Evolutionary conservation across 169 alveolate species (phyloP), one percentile per base, ranked within the genome.

Genomic region (Plasmodium gonderi): DNA sequence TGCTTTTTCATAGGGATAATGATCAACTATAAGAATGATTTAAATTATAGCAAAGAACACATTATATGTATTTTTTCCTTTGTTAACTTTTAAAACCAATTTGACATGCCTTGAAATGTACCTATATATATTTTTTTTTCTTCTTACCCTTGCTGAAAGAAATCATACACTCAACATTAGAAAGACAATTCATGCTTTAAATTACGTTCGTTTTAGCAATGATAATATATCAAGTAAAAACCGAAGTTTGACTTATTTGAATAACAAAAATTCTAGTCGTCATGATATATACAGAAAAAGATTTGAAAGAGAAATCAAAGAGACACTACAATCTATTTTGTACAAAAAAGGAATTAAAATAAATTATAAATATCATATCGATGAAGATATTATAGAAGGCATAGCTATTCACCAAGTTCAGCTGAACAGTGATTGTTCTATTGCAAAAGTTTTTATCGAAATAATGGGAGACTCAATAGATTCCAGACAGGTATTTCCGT

Each of bases 341-440:
- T 85, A 85, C 67, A 85, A 85, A 75, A 75, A 85, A 65, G 92
- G 92, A 38, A 75, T 85, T n/a, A 85, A 85, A 45, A 23, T 85
- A 36, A 85, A 85, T 85, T 85, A 85, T 74, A 85, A 85, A 45
- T 85, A 85, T 65, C 92, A 74, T 40, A 85, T 85, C 11, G 92
- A 85, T 74, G 92, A 85, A 85, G 92, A 85, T 85, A 85, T 85
- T n/a, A 85, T 85, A 54, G 92, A 85, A 42, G 92, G 92, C 3
- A 85, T 85, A 85, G 79, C 60, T 17, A 40, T 85, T 74, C 68
- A 75, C 47, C 60, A 60, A 26, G 92, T 85, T 17, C 82, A 85
- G 45, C 81, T 85, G 40, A 85, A 54, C 47, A 12, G 42, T 23
- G 92, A 85, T 85, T 85, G 92, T 85, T 85, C 92, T 75, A 77